Evolutionary conservation across 495 filamentous ascomycete genomes (phyloP).

Genomic region (Talaromyces thailandensis): DNA sequence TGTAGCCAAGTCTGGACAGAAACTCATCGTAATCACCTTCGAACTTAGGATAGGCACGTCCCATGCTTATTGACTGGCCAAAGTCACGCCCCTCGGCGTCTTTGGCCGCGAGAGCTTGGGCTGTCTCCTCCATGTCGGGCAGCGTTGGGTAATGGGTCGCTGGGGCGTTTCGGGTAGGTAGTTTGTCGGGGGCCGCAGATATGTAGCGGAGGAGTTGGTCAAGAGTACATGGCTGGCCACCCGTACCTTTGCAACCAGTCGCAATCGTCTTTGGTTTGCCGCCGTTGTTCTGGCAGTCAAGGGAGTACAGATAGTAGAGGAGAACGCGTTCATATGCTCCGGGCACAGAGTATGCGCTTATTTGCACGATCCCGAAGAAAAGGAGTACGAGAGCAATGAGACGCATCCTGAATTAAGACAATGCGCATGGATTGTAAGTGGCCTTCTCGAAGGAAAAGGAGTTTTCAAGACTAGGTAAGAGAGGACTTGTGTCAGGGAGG

Average conservation of each 20-base stretch:
- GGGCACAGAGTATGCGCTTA: neutral
- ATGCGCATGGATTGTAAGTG: neutral
- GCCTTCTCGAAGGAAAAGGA: no score
- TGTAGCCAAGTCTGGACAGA: neutral
- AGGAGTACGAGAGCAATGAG: neutral
- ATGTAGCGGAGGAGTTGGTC: slow-evolving; percentile 2
- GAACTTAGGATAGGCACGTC: neutral
- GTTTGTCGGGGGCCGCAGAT: neutral
- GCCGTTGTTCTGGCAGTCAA: neutral
- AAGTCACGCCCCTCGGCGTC: neutral
- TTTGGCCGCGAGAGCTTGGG: neutral
- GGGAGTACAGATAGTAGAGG: neutral
- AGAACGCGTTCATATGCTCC: neutral
- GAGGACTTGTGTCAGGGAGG: neutral
- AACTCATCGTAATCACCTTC: neutral
- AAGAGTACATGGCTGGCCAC: neutral
- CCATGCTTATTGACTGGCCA: neutral
- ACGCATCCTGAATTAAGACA: neutral
- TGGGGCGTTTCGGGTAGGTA: neutral
- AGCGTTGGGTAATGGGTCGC: neutral
- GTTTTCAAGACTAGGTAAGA: neutral
- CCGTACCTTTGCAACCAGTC: neutral
- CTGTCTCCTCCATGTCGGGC: neutral
- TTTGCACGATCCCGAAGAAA: neutral
- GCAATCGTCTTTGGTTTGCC: neutral